These are phyloP conservation scores for Pontederia crassipes DNA, from an alignment of 176 grass and related monocot species.

Conservation along the genomic window DNA sequence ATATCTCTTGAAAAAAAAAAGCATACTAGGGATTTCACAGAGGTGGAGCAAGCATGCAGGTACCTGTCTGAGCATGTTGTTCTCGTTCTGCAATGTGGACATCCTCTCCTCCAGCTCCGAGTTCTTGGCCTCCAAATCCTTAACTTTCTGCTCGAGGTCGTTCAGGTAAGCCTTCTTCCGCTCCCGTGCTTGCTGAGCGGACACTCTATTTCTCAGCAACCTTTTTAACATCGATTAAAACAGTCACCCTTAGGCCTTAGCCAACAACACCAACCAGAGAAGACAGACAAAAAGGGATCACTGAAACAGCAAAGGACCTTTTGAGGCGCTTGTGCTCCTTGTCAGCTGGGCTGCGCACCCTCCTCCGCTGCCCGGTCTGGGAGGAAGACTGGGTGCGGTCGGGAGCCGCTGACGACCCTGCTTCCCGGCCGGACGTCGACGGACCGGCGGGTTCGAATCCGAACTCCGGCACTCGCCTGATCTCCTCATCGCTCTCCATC, in stretches of 20 bases:
- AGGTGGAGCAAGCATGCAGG: too few species aligned
- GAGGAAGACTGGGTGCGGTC: constrained; percentile 8
- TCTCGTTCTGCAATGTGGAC: constrained; percentile 19
- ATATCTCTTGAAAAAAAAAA: background rate
- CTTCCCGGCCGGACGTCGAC: constrained; percentile 58
- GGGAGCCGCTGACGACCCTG: constrained; percentile 21
- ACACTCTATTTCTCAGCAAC: constrained; percentile 22
- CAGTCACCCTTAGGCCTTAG: too few species aligned
- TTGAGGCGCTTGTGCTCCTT: constrained; percentile 99
- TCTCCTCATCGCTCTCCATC: constrained; percentile 94
- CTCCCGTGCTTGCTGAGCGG: constrained; percentile 22
- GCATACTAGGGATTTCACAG: background rate
- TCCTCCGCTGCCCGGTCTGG: constrained; percentile 42
- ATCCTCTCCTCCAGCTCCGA: constrained; percentile 19
- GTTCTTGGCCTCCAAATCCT: constrained; percentile 15
- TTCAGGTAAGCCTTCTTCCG: constrained; percentile 22
- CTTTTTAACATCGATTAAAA: background rate
- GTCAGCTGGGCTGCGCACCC: constrained; percentile 73
- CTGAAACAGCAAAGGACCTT: constrained; percentile 13
- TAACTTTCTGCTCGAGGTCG: constrained; percentile 13
- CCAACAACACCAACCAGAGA: background rate
- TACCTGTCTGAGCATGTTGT: constrained; percentile 23
- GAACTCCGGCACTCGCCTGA: constrained; percentile 87
- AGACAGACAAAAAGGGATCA: background rate
- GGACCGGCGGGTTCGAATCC: constrained; percentile 31